Conservation (phyloP, 2,329 filamentous ascomycete genomes). For the Ophiostoma sp. region DNA sequence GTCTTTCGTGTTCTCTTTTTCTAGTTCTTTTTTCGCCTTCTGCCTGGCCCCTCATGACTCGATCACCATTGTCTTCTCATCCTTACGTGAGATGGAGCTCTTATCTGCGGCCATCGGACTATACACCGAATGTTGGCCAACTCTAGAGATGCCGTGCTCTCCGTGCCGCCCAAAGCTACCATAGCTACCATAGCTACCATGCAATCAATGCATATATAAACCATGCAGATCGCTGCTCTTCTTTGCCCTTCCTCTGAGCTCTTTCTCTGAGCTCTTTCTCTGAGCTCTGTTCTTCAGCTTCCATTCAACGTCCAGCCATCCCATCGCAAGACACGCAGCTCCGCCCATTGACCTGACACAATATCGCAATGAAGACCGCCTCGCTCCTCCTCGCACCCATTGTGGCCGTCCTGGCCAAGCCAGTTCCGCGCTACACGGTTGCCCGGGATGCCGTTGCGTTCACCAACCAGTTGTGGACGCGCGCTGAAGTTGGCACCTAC, state of each 20-base stretch:
- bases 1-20: not conserved
- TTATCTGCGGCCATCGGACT: not conserved
- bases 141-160: not conserved
- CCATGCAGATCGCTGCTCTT: not conserved
- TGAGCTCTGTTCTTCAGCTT: not conserved
- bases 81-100: not conserved
- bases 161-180: not conserved
- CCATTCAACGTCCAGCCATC: not conserved
- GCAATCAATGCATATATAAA: not conserved
- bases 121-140: not conserved
- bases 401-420: conserved; percentile 14
- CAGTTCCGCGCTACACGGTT: not conserved
- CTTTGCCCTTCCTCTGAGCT: not conserved
- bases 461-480: conserved; percentile 7
- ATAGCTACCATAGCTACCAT: not conserved
- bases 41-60: not conserved
- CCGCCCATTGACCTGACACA: not conserved
- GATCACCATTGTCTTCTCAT: not conserved
- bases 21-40: not conserved
- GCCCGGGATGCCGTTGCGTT: not conserved
- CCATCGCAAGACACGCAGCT: too few relatives aligned
- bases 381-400: conserved; percentile 11
- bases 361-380: conserved; percentile 9
- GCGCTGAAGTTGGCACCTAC: conserved; percentile 4
- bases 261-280: too few relatives aligned